A percentile compares a stretch with the other conserved stretches of the same genome.
phyloP scores from a whole-genome alignment of 768 basidiomycete genomes.

The Boletus fagicola region DNA sequence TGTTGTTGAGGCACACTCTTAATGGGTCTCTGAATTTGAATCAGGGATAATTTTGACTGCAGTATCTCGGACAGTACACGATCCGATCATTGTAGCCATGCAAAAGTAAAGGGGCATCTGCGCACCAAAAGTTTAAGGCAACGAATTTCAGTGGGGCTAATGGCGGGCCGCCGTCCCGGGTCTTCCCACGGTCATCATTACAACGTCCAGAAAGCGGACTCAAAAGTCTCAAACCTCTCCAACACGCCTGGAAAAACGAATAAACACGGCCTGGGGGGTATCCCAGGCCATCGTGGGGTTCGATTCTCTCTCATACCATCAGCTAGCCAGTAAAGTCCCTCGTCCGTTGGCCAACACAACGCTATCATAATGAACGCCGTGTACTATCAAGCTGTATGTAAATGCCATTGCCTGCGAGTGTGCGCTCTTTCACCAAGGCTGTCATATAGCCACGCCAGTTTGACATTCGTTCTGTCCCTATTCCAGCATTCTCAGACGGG shows the following conservation, averaged over 20 bases:
- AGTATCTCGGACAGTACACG: neutral
- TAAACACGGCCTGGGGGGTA: neutral
- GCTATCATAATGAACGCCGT: slow-evolving; percentile 45
- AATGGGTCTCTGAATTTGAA: no score
- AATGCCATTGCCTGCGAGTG: slow-evolving; percentile 1
- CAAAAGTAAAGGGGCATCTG: slow-evolving; percentile 11
- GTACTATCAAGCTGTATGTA: slow-evolving; percentile 42
- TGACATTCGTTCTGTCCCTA: slow-evolving; percentile 49
- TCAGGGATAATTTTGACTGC: neutral
- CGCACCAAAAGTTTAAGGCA: slow-evolving; percentile 28
- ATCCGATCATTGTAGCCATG: neutral
- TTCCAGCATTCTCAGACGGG: slow-evolving; percentile 52
- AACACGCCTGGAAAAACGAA: neutral
- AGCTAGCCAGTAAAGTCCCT: neutral
- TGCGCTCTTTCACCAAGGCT: neutral
- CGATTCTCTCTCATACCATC: neutral
- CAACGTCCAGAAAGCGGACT: neutral
- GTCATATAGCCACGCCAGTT: slow-evolving; percentile 45
- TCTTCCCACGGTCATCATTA: neutral
- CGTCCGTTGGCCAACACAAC: neutral
- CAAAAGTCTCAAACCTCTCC: neutral
- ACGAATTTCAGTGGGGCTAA: slow-evolving; percentile 26
- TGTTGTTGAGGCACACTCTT: no score
- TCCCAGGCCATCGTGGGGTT: slow-evolving; percentile 13
- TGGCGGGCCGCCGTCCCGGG: neutral